Percentiles rank a stretch among this genome's conserved stretches.
phyloP scores from a whole-genome alignment of 768 basidiomycete species.

The Collybia mongolica region DNA sequence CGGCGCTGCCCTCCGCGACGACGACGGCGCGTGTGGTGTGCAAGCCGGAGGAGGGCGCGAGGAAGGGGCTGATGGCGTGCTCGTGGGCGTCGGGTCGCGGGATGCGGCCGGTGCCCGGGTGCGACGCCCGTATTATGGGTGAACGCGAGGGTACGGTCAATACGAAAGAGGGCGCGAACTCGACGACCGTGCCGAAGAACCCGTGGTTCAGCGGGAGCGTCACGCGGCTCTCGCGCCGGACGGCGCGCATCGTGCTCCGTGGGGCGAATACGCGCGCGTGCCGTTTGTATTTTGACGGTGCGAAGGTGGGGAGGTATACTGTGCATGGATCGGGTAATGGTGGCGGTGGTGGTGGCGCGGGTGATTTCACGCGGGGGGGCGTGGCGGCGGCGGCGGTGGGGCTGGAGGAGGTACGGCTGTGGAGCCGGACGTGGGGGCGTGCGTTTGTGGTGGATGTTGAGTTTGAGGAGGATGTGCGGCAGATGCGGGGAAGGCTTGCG shows the following conservation, averaged over 20 bases:
- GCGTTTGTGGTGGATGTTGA: slow-evolving; percentile 27
- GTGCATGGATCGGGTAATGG: neutral
- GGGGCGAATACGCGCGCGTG: slow-evolving; percentile 60
- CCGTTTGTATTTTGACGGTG: slow-evolving; percentile 49
- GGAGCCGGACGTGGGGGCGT: slow-evolving; percentile 53
- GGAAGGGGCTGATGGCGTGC: too few species aligned
- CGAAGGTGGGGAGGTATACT: slow-evolving; percentile 4
- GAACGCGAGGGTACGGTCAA: too few species aligned
- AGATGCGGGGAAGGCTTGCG: neutral
- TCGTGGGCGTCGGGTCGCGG: too few species aligned
- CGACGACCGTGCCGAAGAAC: slow-evolving; percentile 7
- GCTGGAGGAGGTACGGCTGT: slow-evolving; percentile 37
- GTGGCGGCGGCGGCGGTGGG: too few species aligned
- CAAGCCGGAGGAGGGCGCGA: too few species aligned
- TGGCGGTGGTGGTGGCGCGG: too few species aligned
- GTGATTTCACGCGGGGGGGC: too few species aligned
- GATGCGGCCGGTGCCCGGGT: too few species aligned
- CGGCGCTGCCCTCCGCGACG: too few species aligned
- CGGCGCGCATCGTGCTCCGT: slow-evolving; percentile 41
- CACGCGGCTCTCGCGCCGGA: slow-evolving; percentile 2
- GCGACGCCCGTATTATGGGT: too few species aligned
- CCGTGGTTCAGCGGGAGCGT: slow-evolving; percentile 17
- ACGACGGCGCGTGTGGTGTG: too few species aligned
- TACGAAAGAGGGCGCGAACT: neutral
- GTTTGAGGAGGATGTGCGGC: neutral